Evolutionary conservation across 2,329 filamentous ascomycete species (phyloP).

Genomic region (Diplodia scrobiculata): DNA sequence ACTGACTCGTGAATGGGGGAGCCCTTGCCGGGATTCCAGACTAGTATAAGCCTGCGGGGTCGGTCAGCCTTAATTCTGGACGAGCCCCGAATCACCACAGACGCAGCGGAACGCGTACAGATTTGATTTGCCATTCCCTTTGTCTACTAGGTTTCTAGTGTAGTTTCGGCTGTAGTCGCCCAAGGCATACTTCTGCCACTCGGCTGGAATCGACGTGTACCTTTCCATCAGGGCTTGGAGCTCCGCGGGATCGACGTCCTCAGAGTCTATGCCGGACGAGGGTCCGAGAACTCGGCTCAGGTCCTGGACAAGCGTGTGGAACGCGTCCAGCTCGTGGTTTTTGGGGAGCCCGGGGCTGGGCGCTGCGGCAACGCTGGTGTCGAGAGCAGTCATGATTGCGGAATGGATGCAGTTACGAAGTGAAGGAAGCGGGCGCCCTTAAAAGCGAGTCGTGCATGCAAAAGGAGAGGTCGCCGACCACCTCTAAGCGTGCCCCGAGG

Average conservation of each 20-base stretch:
- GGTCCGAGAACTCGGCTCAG: conserved; percentile 76
- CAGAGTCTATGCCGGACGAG: conserved; percentile 77
- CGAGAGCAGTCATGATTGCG: conserved; percentile 26
- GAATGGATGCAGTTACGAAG: conserved; percentile 1
- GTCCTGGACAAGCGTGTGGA: conserved; percentile 71
- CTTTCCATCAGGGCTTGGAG: conserved; percentile 72
- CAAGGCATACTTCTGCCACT: conserved; percentile 77
- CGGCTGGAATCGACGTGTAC: conserved; percentile 67
- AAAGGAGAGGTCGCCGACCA: conserved; percentile 24
- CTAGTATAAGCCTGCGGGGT: conserved; percentile 69
- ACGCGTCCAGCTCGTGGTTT: conserved; percentile 43
- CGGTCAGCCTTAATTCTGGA: conserved; percentile 33
- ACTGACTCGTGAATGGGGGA: conserved; percentile 78
- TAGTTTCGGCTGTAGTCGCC: conserved; percentile 71
- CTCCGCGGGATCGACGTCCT: conserved; percentile 74
- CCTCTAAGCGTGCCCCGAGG: conserved; percentile 14
- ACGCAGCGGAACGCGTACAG: conserved; percentile 47
- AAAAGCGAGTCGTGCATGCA: conserved; percentile 3
- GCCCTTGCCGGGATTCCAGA: conserved; percentile 82
- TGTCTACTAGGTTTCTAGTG: conserved; percentile 85
- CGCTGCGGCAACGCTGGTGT: conserved; percentile 5
- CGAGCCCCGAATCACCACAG: conserved; percentile 9
- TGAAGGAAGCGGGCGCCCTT: neutral
- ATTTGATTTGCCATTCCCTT: conserved; percentile 81
- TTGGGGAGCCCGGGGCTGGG: conserved; percentile 13